A percentile compares a stretch with the other conserved stretches of the same genome.
These are phyloP conservation scores for Chaetomiaceae sp. DNA, from an alignment of 2,329 filamentous ascomycete species.

Conservation along the genomic window DNA sequence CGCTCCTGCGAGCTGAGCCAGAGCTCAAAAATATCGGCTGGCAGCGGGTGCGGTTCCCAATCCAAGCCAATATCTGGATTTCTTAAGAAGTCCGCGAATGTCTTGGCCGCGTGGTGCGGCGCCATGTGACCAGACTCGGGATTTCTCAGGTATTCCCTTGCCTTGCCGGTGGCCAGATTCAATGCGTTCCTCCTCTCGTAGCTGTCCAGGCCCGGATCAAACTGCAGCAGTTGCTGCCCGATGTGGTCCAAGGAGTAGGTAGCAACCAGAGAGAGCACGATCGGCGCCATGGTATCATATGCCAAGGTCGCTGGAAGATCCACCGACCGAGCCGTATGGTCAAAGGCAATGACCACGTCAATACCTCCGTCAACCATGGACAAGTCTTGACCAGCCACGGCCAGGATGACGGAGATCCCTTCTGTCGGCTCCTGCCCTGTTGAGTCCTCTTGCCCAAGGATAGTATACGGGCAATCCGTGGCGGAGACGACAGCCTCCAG, in stretches of 20 bases:
- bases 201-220: slow-evolving; percentile 35
- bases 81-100: slow-evolving; percentile 44
- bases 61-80: slow-evolving; percentile 35
- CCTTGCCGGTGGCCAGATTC: slow-evolving; percentile 34
- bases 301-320: slow-evolving; percentile 27
- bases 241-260: slow-evolving; percentile 54
- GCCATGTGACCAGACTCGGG: slow-evolving; percentile 36
- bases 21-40: slow-evolving; percentile 45
- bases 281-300: slow-evolving; percentile 29
- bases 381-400: slow-evolving; percentile 36
- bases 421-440: slow-evolving; percentile 14
- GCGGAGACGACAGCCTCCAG: slow-evolving; percentile 45
- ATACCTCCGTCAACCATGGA: slow-evolving; percentile 37
- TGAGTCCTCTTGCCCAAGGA: slow-evolving; percentile 24
- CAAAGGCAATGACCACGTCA: slow-evolving; percentile 51
- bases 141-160: slow-evolving; percentile 37
- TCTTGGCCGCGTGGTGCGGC: slow-evolving; percentile 43
- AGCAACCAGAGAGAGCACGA: slow-evolving; percentile 47
- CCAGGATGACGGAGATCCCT: slow-evolving; percentile 38
- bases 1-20: slow-evolving; percentile 40
- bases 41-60: slow-evolving; percentile 46
- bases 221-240: slow-evolving; percentile 40
- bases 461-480: slow-evolving; percentile 32
- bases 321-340: slow-evolving; percentile 44
- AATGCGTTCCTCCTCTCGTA: slow-evolving; percentile 44